Conservation (phyloP, 2,329 filamentous ascomycete genomes). For the Talaromyces funiculosus region DNA sequence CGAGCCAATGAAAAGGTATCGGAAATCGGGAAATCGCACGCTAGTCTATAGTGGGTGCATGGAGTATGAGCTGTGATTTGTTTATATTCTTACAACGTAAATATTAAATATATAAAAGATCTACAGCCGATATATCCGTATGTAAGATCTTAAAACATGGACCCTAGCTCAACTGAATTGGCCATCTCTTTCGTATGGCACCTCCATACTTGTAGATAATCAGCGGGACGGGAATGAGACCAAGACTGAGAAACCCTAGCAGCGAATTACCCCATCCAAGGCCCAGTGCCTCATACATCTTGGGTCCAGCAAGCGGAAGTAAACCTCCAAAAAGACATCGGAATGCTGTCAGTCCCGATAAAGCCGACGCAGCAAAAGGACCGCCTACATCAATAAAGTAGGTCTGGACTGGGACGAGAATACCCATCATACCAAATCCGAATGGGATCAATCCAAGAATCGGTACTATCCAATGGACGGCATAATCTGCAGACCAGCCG, state of each 20-base stretch:
- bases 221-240: slow-evolving; percentile 38
- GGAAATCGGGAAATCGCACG: not conserved
- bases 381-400: slow-evolving; percentile 56
- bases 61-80: no score
- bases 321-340: slow-evolving; percentile 53
- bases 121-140: not conserved
- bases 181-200: slow-evolving; percentile 24
- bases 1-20: not conserved
- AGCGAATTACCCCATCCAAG: slow-evolving; percentile 50
- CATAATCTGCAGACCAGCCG: slow-evolving; percentile 52
- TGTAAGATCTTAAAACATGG: not conserved
- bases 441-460: slow-evolving; percentile 55
- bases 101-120: not conserved
- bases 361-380: slow-evolving; percentile 44
- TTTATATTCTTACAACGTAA: no score
- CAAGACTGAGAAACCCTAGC: slow-evolving; percentile 53
- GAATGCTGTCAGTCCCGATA: slow-evolving; percentile 52
- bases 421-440: slow-evolving; percentile 51
- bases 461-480: slow-evolving; percentile 54
- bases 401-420: slow-evolving; percentile 50
- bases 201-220: slow-evolving; percentile 33
- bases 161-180: not conserved
- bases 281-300: slow-evolving; percentile 43
- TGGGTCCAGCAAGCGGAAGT: slow-evolving; percentile 56
- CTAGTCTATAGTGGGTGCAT: not conserved